Evolutionary conservation across 352 stramenopile species (phyloP), one percentile per base, ranked within the genome.

Genomic region (Peronospora belbahrii): DNA sequence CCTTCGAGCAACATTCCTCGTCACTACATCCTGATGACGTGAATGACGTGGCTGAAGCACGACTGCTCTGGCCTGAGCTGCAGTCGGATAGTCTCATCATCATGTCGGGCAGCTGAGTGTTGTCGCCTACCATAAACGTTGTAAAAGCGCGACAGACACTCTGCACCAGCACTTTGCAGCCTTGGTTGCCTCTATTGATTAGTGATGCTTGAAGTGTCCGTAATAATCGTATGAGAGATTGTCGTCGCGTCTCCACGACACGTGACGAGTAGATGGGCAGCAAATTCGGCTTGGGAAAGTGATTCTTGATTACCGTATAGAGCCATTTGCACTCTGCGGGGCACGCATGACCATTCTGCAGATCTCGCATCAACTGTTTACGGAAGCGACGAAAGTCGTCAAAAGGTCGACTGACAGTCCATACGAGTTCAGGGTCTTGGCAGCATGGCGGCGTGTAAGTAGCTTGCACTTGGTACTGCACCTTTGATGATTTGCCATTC

Each of bases 361-460:
- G 40, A 13, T 31, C 22, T 1, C 31, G 36, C 22, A 67, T 6
- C 13, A 70, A 19, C 17, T 62, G 56, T 28, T 65, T 62, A 28
- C 75, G 73, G 39, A 85, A 74, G 19, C 48, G 49, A 8, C 57
- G 53, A 30, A 71, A 81, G 20, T 62, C 70, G 2, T 81, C 58
- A 20, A 73, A 78, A 3, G 56, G 42, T 15, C 48, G 42, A 20
- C 39, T 30, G 8, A 64, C 60, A 33, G 42, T 58, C 63, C 49
- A 77, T 17, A 23, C 32, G 51, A 66, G 28, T 36, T 42, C 45
- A 30, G 36, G 25, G 25, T 54, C 42, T 23, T 51, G 36, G n/a
- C 22, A 48, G 32, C 18, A 41, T 22, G 45, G 45, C 0, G 39
- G 48, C 19, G 41, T 37, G 40, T 66, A 70, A 34, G 32, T 63